Percentiles rank a stretch among this genome's conserved stretches.
phyloP scores from a whole-genome alignment of 2,329 filamentous ascomycete genomes.

The Hansfordia pulvinata region DNA sequence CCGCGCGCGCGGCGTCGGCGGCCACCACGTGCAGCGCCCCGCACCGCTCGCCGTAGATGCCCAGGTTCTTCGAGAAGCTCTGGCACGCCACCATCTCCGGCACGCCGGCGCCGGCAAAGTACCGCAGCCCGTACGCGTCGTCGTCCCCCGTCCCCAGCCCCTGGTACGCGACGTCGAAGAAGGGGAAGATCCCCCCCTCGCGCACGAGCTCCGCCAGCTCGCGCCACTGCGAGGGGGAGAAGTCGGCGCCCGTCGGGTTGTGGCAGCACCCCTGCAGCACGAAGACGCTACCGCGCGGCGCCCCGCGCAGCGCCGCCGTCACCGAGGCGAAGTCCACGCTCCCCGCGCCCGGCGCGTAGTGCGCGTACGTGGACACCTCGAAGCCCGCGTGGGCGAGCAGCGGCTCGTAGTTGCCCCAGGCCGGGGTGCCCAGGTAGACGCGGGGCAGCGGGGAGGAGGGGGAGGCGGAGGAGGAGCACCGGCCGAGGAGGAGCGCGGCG shows the following conservation, averaged over 20 bases:
- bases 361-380: conserved; percentile 13
- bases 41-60: conserved; percentile 20
- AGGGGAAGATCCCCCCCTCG: conserved; percentile 8
- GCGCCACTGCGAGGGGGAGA: conserved; percentile 17
- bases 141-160: conserved; percentile 19
- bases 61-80: conserved; percentile 25
- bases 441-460: conserved; percentile 1
- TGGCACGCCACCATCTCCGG: conserved; percentile 20
- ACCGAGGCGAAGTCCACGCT: conserved; percentile 14
- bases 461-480: conserved; percentile 8
- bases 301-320: conserved; percentile 9
- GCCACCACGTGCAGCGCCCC: conserved; percentile 16
- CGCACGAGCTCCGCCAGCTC: conserved; percentile 11
- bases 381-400: conserved; percentile 17
- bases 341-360: conserved; percentile 13
- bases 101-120: conserved; percentile 11
- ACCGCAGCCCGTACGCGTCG: conserved; percentile 15
- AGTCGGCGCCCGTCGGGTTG: conserved; percentile 21
- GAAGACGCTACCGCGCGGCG: conserved; percentile 17
- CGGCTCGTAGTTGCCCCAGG: conserved; percentile 20
- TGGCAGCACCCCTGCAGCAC: conserved; percentile 22
- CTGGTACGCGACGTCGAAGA: conserved; percentile 23
- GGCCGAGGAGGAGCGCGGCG: conserved; percentile 16
- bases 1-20: conserved; percentile 5
- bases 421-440: conserved; percentile 17